Evolutionary conservation across 352 stramenopile genomes (phyloP), one percentile per base, ranked within the genome.

Genomic region (Phytophthora meadii): DNA sequence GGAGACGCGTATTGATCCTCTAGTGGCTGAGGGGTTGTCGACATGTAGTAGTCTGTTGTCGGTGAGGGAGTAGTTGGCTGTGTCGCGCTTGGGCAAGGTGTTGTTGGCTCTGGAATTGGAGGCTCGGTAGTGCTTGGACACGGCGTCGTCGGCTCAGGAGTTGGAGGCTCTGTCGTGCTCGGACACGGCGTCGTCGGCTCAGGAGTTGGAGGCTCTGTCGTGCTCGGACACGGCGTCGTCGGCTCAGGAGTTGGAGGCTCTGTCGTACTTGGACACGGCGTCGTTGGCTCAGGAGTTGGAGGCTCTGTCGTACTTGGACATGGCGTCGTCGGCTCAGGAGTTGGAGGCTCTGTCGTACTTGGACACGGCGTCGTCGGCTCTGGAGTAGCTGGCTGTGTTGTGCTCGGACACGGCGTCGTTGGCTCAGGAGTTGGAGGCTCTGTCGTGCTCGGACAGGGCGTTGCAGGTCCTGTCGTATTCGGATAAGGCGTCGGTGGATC

Each of bases 41-140:
- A 8, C 14, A 22, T 32, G n/a, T 17, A 44, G 4, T 44, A 7
- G 28, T 44, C 40, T 8, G 51, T 55, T 14, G 50, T 19, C n/a
- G 44, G 51, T 8, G 9, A 12, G 9, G 54, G 15, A 5, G 63
- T 55, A 2, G 15, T 5, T 28, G 54, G 45, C 27, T 44, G 25
- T 1, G n/a, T 50, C 10, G 61, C 50, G n/a, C 15, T 48, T 30
- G 61, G 60, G 14, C 25, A 50, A 8, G 47, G 48, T 2, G 47
- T 50, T 3, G 24, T 56, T 12, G 50, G 54, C 17, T 17, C 41
- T 9, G 61, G 25, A 36, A 49, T 55, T 1, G 34, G 5, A 4
- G 53, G 50, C 9, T 37, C 25, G 2, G 54, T 61, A 1, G 41
- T 37, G 5, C 2, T 15, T 5, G 50, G 50, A 5, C 17, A 55